Evolutionary conservation across 192 early-diverging fungal species (phyloP).

Genomic region (Geranomyces michiganensis): DNA sequence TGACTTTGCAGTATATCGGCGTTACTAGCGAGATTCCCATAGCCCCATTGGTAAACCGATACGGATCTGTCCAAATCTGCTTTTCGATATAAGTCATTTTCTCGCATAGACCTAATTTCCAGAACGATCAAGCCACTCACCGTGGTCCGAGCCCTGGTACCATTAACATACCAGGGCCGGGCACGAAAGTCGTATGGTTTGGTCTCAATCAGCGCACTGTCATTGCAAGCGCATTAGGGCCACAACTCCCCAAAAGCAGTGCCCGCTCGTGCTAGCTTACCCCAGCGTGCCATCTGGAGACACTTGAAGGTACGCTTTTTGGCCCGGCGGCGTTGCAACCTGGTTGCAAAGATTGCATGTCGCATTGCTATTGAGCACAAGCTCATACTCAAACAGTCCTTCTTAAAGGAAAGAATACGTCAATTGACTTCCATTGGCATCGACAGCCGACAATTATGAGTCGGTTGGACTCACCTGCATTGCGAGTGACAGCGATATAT

Average conservation of each 20-base stretch:
- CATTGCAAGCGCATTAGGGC: too few species aligned
- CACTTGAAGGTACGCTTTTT: background rate
- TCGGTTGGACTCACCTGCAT: too few species aligned
- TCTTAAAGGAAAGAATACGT: too few species aligned
- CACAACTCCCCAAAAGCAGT: too few species aligned
- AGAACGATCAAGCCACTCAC: too few species aligned
- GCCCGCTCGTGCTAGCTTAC: too few species aligned
- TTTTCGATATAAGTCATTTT: too few species aligned
- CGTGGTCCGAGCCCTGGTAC: background rate
- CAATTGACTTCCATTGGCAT: too few species aligned
- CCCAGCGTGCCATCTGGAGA: background rate
- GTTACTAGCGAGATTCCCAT: background rate
- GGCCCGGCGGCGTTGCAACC: background rate
- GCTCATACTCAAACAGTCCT: background rate
- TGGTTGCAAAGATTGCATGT: constrained; percentile 4
- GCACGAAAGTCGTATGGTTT: background rate
- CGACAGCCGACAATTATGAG: too few species aligned
- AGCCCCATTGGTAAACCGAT: background rate
- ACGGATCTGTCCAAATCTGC: constrained; percentile 5
- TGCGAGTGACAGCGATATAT: too few species aligned
- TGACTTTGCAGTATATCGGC: background rate
- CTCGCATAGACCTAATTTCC: too few species aligned
- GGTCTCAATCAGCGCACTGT: too few species aligned
- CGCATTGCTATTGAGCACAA: constrained; percentile 1
- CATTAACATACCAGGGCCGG: background rate